Base-by-base conservation (phyloP, 306 rosid genomes). In the Biancaea sappan region DNA sequence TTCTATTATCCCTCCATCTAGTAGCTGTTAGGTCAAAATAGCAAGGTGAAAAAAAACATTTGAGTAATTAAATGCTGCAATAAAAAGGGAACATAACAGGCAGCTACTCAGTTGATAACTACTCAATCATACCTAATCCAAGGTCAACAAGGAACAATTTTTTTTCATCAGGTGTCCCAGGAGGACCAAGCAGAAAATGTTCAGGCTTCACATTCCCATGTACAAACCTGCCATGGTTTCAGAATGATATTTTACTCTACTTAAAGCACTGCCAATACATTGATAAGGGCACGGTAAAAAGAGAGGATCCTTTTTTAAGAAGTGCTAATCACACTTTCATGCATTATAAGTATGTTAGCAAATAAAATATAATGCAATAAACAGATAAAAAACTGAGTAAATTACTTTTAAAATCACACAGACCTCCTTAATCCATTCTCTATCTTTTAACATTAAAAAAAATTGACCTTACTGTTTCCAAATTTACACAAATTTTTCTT, bases 191-290 rank as follows among this genome's bases (percentile, higher is more conserved):
- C 82, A 93, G 87, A 85, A 93, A 91, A 84, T 93, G 91, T 87
- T 93, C 97, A 4, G 98, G 97, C 88, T 93, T 93, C 66, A 93
- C 97, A 76, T 93, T 97, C 62, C 97, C 97, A 70, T 93, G 98
- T 60, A 93, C 92, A 82, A 86, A 93, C 83, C 98, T 93, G 87
- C 66, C 75, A 68, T 21, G 74, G 59, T 61, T 41, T 51, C 63
- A 56, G 73, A 72, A 74, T 41, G 56, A 71, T 32, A 40, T 37
- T 47, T 60, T 50, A 59, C 40, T 73, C 46, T 31, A 37, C 51
- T 46, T 43, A 15, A 79, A 64, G 57, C 14, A 84, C 29, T 44
- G 65, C 41, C 62, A 18, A 37, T 44, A 48, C 40, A 68, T 35
- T 46, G 63, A 26, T 4, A 43, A 74, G 28, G 73, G 66, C 31